Percentiles rank a stretch among this genome's conserved stretches.
Conservation (phyloP, 108 stramenopile species). For the Aurantiochytrium sp. region DNA sequence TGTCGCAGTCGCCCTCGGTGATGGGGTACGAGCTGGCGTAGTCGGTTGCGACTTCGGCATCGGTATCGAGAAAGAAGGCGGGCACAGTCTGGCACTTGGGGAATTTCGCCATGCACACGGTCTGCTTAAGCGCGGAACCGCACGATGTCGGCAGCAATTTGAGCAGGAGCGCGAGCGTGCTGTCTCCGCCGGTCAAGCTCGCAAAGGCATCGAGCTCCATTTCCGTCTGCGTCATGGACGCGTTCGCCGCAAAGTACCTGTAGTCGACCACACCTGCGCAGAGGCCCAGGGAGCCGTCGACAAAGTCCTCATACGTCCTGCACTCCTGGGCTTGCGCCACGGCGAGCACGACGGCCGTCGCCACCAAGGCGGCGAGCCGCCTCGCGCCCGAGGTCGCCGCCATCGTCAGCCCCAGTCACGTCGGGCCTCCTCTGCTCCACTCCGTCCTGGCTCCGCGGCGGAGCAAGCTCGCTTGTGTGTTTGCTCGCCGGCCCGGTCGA, state of each 20-base stretch:
- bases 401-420: no score
- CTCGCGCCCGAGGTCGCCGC: no score
- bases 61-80: not conserved
- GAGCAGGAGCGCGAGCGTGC: not conserved
- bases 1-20: not conserved
- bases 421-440: no score
- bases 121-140: not conserved
- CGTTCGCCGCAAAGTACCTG: not conserved
- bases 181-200: not conserved
- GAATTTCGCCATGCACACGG: not conserved
- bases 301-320: not conserved
- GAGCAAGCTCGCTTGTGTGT: no score
- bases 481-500: no score
- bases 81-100: not conserved
- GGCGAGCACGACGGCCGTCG: no score
- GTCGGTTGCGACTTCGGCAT: not conserved
- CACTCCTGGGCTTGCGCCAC: not conserved
- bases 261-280: slow-evolving; percentile 12
- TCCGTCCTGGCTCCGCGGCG: no score
- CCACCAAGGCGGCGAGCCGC: no score
- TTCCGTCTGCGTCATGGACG: not conserved
- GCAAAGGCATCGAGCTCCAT: not conserved
- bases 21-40: not conserved
- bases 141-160: not conserved
- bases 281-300: not conserved